Evolutionary conservation across 805 yeast species (phyloP).

Genomic region (Zygosaccharomyces bailii): DNA sequence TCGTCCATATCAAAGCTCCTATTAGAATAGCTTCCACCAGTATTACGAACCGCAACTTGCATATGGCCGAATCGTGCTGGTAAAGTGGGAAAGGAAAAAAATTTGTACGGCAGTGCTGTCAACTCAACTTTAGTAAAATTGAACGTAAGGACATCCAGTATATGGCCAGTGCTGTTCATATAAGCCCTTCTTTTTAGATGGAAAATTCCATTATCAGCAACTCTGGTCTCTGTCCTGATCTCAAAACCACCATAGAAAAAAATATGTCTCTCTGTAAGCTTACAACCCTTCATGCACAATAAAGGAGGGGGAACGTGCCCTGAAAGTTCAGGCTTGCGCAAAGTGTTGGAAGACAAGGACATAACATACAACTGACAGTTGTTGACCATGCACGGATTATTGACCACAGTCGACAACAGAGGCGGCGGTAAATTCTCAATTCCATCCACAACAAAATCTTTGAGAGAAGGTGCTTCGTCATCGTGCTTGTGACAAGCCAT

Average conservation of each 20-base stretch:
- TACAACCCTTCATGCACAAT: conserved; percentile 46
- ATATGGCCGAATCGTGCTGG: conserved; percentile 42
- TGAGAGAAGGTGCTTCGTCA: conserved; percentile 34
- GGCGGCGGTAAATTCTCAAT: conserved; percentile 46
- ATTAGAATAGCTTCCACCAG: conserved; percentile 2
- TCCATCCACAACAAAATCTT: conserved; percentile 40
- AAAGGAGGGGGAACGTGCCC: conserved; percentile 54
- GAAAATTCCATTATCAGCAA: conserved; percentile 36
- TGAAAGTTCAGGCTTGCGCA: conserved; percentile 33
- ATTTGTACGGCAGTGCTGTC: conserved; percentile 34
- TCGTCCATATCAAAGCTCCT: conserved; percentile 8
- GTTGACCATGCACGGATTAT: conserved; percentile 42
- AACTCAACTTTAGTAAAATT: conserved; percentile 47
- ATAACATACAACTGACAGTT: conserved; percentile 39
- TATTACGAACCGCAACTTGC: conserved; percentile 25
- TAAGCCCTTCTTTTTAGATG: conserved; percentile 41
- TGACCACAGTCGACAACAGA: conserved; percentile 39
- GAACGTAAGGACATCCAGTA: conserved; percentile 51
- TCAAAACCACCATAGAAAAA: conserved; percentile 72
- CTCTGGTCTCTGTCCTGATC: conserved; percentile 34
- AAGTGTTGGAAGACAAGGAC: conserved; percentile 40
- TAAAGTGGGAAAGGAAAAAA: conserved; percentile 32
- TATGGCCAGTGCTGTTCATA: conserved; percentile 52
- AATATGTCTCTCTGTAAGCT: conserved; percentile 53
- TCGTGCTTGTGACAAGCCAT: conserved; percentile 28